Base-by-base conservation (phyloP, 495 filamentous ascomycete genomes). In the Margaritispora aquatica region DNA sequence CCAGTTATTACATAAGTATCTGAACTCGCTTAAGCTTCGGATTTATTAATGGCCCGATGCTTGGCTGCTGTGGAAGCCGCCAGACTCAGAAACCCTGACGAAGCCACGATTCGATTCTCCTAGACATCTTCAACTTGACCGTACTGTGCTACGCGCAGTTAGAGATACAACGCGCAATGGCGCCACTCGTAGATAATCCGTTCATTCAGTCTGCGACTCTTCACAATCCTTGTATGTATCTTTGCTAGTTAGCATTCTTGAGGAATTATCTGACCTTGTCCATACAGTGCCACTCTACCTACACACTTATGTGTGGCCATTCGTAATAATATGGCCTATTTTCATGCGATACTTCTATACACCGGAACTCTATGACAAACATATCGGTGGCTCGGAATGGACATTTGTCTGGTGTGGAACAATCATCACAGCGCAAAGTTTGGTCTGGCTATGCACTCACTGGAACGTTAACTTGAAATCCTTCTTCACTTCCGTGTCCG, bases 361-460 rank as follows among this genome's bases (percentile, higher is more conserved):
- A 13, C 76, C 83, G 38, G 88, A 90, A 23, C 82, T 87, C 61
- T 99, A 97, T 74, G 85, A 94, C 51, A 88, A 85, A 64, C 85
- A 97, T 74, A 92, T 99, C 59, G 79, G 86, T 55, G 87, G 84
- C 22, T 83, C 85, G 63, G 94, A 99, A 76, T 99, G 94, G 94
- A 97, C 95, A 9, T 96, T 96, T 71, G 90, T 97, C 54, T 99
- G 86, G 81, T 79, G 87, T 59, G 92, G 88, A 61, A 80, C 84
- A 27, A 96, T 97, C 67, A 79, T 96, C 69, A 96, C 92, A 13
- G 63, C 84, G 50, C 94, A 99, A 77, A 84, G 88, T 59, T 80
- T 99, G 59, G 76, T 89, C 50, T 99, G 95, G 95, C 79, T 99
- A 58, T 93, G 87, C 75, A 97, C 94, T 23, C 87, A 97, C 75